These are phyloP conservation scores for Kluyveromyces starmeri DNA, from an alignment of 805 yeast genomes.

Conservation along the genomic window DNA sequence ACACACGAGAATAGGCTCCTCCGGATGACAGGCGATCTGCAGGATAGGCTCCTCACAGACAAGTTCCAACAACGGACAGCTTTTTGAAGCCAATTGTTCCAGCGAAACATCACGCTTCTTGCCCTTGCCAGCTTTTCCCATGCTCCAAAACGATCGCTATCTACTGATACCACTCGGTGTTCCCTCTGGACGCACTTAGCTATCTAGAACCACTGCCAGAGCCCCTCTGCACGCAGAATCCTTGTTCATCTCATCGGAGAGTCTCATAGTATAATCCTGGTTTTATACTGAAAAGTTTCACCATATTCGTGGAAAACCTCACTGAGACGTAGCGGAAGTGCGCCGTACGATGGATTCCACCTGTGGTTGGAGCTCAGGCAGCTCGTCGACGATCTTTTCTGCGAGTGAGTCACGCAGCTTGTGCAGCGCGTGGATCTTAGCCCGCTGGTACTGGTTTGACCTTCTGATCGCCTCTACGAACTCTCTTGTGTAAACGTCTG, in stretches of 20 bases:
- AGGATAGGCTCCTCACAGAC: slow-evolving; percentile 57
- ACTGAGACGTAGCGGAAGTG: no score
- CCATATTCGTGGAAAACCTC: no score
- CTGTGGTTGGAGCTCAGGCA: slow-evolving; percentile 58
- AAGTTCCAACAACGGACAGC: slow-evolving; percentile 30
- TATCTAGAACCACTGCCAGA: no score
- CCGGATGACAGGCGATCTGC: slow-evolving; percentile 70
- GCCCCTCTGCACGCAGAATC: no score
- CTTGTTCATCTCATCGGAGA: no score
- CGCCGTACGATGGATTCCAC: slow-evolving; percentile 50
- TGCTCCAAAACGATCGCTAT: no score
- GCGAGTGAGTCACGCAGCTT: slow-evolving; percentile 60
- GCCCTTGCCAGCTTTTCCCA: slow-evolving; percentile 9
- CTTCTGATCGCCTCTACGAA: slow-evolving; percentile 90
- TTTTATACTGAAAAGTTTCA: no score
- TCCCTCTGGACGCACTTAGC: no score
- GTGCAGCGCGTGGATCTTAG: slow-evolving; percentile 64
- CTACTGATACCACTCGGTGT: no score
- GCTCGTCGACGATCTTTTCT: slow-evolving; percentile 60
- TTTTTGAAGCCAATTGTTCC: slow-evolving; percentile 13
- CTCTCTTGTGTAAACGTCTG: slow-evolving; percentile 94
- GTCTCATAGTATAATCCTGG: no score
- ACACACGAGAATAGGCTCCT: slow-evolving; percentile 47
- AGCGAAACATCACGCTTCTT: slow-evolving; percentile 7
- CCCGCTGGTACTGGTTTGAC: slow-evolving; percentile 79